A percentile compares a stretch with the other conserved stretches of the same genome.
Conservation (phyloP, 352 stramenopile species). For the Globisporangium yorkense region DNA sequence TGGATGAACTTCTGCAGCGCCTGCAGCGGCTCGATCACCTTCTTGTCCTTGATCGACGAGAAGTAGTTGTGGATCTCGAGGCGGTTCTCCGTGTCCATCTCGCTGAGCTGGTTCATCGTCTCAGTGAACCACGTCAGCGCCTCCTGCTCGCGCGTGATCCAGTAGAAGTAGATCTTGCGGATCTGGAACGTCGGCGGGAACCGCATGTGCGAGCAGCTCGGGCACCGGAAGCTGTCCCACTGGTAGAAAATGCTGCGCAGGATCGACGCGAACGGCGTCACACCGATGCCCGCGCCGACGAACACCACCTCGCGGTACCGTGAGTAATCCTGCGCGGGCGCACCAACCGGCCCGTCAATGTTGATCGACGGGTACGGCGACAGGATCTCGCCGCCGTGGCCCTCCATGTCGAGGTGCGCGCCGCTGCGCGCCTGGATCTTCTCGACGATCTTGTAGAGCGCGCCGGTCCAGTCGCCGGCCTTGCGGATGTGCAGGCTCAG, state of each 20-base stretch:
- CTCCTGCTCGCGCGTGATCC: slow-evolving; percentile 70
- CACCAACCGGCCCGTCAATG: slow-evolving; percentile 53
- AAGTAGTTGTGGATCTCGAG: slow-evolving; percentile 85
- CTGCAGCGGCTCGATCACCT: slow-evolving; percentile 48
- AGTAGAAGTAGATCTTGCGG: slow-evolving; percentile 85
- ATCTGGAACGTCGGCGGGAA: slow-evolving; percentile 65
- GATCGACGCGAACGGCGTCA: slow-evolving; percentile 73
- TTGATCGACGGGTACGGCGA: slow-evolving; percentile 43
- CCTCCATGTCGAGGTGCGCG: slow-evolving; percentile 21
- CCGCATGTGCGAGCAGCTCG: slow-evolving; percentile 41
- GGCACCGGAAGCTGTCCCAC: slow-evolving; percentile 52
- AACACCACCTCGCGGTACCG: slow-evolving; percentile 58
- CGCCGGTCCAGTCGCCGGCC: slow-evolving; percentile 59
- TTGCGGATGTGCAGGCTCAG: slow-evolving; percentile 68
- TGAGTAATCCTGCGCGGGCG: slow-evolving; percentile 59
- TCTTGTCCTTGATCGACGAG: slow-evolving; percentile 59
- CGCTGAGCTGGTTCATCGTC: slow-evolving; percentile 77
- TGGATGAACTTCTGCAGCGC: slow-evolving; percentile 77
- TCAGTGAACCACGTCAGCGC: slow-evolving; percentile 73
- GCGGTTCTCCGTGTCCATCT: slow-evolving; percentile 63
- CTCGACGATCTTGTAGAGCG: slow-evolving; percentile 41
- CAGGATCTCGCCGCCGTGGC: slow-evolving; percentile 15
- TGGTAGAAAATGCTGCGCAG: slow-evolving; percentile 63
- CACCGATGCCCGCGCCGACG: slow-evolving; percentile 60
- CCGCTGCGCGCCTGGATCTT: slow-evolving; percentile 25